Evolutionary conservation across 2,329 filamentous ascomycete genomes (phyloP), one percentile per base, ranked within the genome.

Genomic region (Sporothrix inflata): DNA sequence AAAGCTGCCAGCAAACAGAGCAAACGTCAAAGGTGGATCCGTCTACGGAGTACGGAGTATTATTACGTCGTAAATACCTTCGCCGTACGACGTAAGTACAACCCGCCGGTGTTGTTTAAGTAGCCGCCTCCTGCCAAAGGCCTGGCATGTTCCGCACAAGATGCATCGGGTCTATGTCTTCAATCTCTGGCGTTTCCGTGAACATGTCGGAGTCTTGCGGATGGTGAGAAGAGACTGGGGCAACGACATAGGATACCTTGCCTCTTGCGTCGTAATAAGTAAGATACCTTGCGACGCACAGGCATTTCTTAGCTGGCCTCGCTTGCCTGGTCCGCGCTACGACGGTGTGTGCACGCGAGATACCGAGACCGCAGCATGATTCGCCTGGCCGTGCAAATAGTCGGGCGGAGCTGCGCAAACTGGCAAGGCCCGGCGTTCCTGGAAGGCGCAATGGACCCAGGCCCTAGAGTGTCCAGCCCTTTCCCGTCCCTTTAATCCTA

Each of bases 341-440:
- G 9, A 66, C 42, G 24, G 42, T 66, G 38, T 21, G 21, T 11
- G 42, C 42, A 67, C 3, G 27, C 14, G 14, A 67, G 42, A 66
- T 30, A 47, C 61, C 61, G 61, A 47, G 14, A 66, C 42, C 45
- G 63, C 42, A 27, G 27, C 42, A 5, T 34, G 16, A 49, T 66
- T 47, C 40, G 12, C 16, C 21, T 47, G 40, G 34, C 4, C 19
- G 61, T 66, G 24, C 57, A 61, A 21, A 42, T 42, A 61, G 34
- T 47, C 16, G 61, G 60, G 60, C 60, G 60, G 60, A 27, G 60
- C 60, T 42, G 40, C 38, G n/a, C 38, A n/a, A n/a, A n/a, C n/a
- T n/a, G n/a, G n/a, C n/a, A 65, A 65, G 38, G 61, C 42, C 40
- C 47, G 49, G 65, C 65, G 24, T 51, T 53, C 66, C 47, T 24